Percentiles rank a stretch among this genome's conserved stretches.
These are phyloP conservation scores for Zygosaccharomyces bisporus DNA, from an alignment of 805 yeast species.

Conservation along the genomic window DNA sequence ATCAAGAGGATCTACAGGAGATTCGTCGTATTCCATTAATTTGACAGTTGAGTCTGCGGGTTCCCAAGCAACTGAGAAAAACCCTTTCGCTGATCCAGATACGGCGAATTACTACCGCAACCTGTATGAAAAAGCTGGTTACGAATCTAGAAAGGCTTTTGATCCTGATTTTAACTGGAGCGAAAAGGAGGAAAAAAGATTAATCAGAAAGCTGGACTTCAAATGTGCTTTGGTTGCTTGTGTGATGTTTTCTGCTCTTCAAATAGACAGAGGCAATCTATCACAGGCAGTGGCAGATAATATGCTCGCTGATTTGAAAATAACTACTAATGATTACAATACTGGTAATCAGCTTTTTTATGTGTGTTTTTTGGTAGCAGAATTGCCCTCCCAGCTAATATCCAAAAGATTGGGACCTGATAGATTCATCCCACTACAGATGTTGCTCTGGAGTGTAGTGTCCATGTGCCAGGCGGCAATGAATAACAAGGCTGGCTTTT, in stretches of 20 bases:
- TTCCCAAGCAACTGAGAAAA: too few relatives aligned
- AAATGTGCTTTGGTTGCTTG: conserved; percentile 55
- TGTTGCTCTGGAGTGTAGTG: conserved; percentile 55
- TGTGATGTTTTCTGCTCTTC: conserved; percentile 53
- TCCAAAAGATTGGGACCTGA: conserved; percentile 62
- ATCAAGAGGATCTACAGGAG: too few relatives aligned
- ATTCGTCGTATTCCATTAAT: too few relatives aligned
- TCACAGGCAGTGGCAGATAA: conserved; percentile 57
- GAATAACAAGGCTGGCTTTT: conserved; percentile 41
- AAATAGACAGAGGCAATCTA: conserved; percentile 55
- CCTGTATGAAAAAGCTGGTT: conserved; percentile 46
- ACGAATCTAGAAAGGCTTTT: conserved; percentile 51
- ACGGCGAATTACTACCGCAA: conserved; percentile 44
- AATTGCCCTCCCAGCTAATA: conserved; percentile 60
- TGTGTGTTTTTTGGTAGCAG: conserved; percentile 52
- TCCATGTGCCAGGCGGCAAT: conserved; percentile 50
- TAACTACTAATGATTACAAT: conserved; percentile 56
- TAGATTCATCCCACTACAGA: conserved; percentile 55
- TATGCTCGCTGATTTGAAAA: conserved; percentile 46
- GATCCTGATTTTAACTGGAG: conserved; percentile 59
- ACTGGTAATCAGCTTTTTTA: conserved; percentile 52
- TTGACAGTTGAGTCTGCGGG: too few relatives aligned
- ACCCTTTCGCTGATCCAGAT: conserved; percentile 40
- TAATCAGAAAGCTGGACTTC: conserved; percentile 50
- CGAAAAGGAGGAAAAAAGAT: conserved; percentile 44